Evolutionary conservation across 2,329 filamentous ascomycete species (phyloP).

Genomic region (Rachicladosporium sp.): DNA sequence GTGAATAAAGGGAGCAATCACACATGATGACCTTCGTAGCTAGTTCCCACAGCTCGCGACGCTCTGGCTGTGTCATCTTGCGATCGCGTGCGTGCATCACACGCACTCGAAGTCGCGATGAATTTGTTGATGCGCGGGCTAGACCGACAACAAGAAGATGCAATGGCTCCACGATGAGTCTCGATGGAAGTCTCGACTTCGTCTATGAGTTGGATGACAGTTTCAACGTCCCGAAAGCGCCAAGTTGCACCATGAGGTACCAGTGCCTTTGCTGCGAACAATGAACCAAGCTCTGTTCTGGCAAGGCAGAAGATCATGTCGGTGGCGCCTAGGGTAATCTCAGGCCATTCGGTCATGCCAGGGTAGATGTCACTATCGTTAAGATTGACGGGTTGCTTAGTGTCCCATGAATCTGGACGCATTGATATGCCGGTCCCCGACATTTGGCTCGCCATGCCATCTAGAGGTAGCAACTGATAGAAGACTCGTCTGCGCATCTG

Average conservation of each 20-base stretch:
- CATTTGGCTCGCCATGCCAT: conserved; percentile 26
- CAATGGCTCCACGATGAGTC: conserved; percentile 26
- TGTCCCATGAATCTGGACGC: conserved; percentile 19
- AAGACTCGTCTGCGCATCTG: conserved; percentile 51
- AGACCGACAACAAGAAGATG: conserved; percentile 35
- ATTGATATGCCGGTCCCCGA: conserved; percentile 20
- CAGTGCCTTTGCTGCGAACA: conserved; percentile 17
- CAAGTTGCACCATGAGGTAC: background rate
- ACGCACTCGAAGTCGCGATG: conserved; percentile 31
- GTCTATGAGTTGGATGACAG: conserved; percentile 14
- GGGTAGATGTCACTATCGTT: conserved; percentile 25
- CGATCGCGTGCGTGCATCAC: too few relatives aligned
- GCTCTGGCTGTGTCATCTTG: too few relatives aligned
- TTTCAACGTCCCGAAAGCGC: conserved; percentile 1
- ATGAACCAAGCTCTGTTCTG: conserved; percentile 30
- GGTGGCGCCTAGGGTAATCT: conserved; percentile 39
- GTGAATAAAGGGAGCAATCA: too few relatives aligned
- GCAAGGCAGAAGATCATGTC: conserved; percentile 39
- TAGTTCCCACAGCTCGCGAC: too few relatives aligned
- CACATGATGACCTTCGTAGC: too few relatives aligned
- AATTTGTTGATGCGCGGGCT: conserved; percentile 30
- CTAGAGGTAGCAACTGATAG: conserved; percentile 52
- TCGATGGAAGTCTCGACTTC: conserved; percentile 33
- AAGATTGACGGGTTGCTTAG: conserved; percentile 23
- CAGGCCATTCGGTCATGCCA: conserved; percentile 36